Base-by-base conservation (phyloP, 495 filamentous ascomycete species). In the Xylaria intraflava region DNA sequence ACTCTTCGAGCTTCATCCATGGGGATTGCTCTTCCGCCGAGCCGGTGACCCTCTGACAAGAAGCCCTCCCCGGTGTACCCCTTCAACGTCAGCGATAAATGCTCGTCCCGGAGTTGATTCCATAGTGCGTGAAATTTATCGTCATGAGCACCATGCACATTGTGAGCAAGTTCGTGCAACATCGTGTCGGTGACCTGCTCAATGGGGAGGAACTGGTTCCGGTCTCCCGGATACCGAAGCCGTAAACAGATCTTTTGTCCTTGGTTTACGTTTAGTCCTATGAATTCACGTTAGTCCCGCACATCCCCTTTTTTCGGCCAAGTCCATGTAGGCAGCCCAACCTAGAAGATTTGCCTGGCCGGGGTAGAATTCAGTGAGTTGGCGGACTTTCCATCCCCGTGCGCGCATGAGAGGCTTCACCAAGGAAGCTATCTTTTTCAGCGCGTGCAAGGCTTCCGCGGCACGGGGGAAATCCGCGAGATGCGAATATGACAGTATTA, bases 371-470 rank as follows among this genome's bases (percentile, higher is more conserved):
- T 97, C 93, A 23, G 81, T 81, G 14, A 98, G 80, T 36, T 84
- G 81, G 6, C 81, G 80, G 19, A 98, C 88, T 56, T 70, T 84
- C 88, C 90, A 98, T 22, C 75, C 75, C 39, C 89, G 78, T 46
- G 87, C 88, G 56, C 88, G 76, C 92, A 97, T 97, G 49, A 98
- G 87, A 12, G 93, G 93, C 67, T 96, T 98, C 39, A 97, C 91
- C 12, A 95, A 67, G 11, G 89, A 93, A 16, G 90, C 89, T 20
- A 95, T 76, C 67, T 89, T 91, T 55, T 82, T 86, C 11, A 97
- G 77, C 38, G 80, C 81, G n/a, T 82, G 74, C 11, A 96, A 76
- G n/a, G 91, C 93, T 54, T 94, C 88, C 9, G 84, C 76, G 53
- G 87, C 82, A 6, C 85, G 79, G 0, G 86, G 83, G 2, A 87